These are phyloP conservation scores for Drechslerella coelobrocha DNA, from an alignment of 2,329 filamentous ascomycete species.

Conservation along the genomic window DNA sequence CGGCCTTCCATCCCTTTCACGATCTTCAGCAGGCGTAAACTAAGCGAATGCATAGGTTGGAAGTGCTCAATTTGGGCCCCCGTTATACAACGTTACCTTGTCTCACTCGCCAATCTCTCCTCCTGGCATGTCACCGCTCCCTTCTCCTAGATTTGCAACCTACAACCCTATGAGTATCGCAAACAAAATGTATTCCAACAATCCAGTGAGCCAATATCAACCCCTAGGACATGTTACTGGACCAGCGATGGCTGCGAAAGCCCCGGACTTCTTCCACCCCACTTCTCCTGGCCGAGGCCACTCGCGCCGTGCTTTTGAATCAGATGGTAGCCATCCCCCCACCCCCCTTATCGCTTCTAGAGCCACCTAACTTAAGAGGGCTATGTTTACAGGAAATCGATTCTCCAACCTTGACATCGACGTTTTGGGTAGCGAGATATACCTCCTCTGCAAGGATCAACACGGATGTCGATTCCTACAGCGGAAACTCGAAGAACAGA, in stretches of 20 bases:
- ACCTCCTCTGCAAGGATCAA: constrained; percentile 93
- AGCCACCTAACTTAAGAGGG: constrained; percentile 57
- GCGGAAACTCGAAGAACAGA: constrained; percentile 92
- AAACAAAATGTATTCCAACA: constrained; percentile 51
- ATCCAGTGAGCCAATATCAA: constrained; percentile 52
- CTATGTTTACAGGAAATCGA: constrained; percentile 63
- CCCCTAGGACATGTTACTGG: constrained; percentile 46
- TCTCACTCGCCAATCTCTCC: constrained; percentile 52
- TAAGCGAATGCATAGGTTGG: constrained; percentile 34
- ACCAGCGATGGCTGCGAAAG: constrained; percentile 6
- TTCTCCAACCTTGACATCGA: constrained; percentile 85
- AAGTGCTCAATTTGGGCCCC: constrained; percentile 52
- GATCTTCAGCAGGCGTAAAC: background rate
- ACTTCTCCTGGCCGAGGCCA: constrained; percentile 49
- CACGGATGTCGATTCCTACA: constrained; percentile 96
- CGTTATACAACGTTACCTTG: constrained; percentile 51
- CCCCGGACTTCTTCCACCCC: constrained; percentile 34
- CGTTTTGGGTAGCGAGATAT: constrained; percentile 80
- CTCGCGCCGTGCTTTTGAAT: constrained; percentile 36
- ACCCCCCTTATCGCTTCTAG: constrained; percentile 25
- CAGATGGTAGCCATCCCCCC: constrained; percentile 14
- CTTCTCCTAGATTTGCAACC: constrained; percentile 53
- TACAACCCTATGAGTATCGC: constrained; percentile 54
- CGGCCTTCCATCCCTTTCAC: constrained; percentile 6
- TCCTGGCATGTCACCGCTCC: constrained; percentile 54